These are phyloP conservation scores for Aspergillus sp. DNA, from an alignment of 2,329 filamentous ascomycete species.

Conservation along the genomic window DNA sequence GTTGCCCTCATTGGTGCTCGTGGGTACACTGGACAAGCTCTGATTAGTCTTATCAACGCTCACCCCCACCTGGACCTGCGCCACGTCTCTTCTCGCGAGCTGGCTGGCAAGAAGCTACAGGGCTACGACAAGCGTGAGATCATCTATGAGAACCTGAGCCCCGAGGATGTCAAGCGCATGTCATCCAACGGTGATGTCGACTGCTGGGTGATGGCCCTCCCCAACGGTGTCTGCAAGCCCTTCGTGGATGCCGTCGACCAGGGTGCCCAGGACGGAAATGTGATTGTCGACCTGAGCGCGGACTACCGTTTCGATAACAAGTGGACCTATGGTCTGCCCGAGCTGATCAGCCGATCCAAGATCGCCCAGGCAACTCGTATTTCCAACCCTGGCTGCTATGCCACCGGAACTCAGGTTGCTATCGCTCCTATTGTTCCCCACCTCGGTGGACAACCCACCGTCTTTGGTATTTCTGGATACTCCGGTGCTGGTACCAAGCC, in stretches of 20 bases:
- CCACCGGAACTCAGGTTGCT: constrained; percentile 86
- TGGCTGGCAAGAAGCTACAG: constrained; percentile 80
- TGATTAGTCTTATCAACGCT: constrained; percentile 81
- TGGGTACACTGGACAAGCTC: constrained; percentile 89
- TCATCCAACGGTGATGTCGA: constrained; percentile 82
- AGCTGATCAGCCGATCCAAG: constrained; percentile 73
- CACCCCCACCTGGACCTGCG: constrained; percentile 88
- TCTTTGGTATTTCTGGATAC: constrained; percentile 92
- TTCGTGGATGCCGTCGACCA: constrained; percentile 86
- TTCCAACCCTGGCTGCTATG: constrained; percentile 91
- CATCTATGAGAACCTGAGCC: constrained; percentile 83
- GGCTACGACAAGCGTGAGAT: constrained; percentile 91
- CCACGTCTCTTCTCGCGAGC: constrained; percentile 90
- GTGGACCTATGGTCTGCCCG: constrained; percentile 90
- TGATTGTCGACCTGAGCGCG: constrained; percentile 93
- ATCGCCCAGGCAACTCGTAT: constrained; percentile 81
- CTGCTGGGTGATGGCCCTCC: constrained; percentile 96
- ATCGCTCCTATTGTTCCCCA: constrained; percentile 79
- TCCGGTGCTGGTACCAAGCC: constrained; percentile 94
- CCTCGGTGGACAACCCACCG: constrained; percentile 73
- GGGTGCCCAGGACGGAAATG: constrained; percentile 64
- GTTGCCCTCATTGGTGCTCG: constrained; percentile 87
- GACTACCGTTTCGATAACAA: constrained; percentile 86
- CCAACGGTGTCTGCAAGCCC: constrained; percentile 91
- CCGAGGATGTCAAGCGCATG: constrained; percentile 84